Conservation (phyloP, 192 early-diverging fungal genomes). For the Backusella morwellensis region DNA sequence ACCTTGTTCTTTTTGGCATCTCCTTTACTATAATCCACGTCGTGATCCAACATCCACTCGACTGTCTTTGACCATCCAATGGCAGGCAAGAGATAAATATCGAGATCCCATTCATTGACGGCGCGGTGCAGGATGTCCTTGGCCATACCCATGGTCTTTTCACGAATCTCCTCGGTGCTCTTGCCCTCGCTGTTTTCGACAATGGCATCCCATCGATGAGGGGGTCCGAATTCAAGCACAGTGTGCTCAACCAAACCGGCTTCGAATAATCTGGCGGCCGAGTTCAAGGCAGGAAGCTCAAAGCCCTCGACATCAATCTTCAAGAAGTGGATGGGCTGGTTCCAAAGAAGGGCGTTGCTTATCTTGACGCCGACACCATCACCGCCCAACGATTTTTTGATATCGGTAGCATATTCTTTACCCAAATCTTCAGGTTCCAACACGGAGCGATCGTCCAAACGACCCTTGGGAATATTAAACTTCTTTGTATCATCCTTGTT, state of each 20-base stretch:
- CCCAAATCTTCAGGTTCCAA: slow-evolving; percentile 21
- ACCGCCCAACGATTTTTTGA: slow-evolving; percentile 15
- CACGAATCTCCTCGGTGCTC: slow-evolving; percentile 6
- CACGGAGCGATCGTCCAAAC: neutral
- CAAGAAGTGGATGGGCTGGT: slow-evolving; percentile 35
- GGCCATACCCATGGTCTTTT: slow-evolving; percentile 10
- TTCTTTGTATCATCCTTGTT: neutral
- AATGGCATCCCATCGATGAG: slow-evolving; percentile 32
- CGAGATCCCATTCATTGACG: slow-evolving; percentile 23
- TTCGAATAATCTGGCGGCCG: slow-evolving; percentile 28
- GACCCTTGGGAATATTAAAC: neutral
- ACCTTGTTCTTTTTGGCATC: slow-evolving; percentile 5
- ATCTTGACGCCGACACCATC: neutral
- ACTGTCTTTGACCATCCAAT: slow-evolving; percentile 28
- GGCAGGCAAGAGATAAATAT: slow-evolving; percentile 33
- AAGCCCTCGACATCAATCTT: slow-evolving; percentile 42
- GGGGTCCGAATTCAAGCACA: slow-evolving; percentile 38
- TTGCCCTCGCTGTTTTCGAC: slow-evolving; percentile 18
- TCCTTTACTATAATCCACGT: neutral
- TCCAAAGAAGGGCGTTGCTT: slow-evolving; percentile 7
- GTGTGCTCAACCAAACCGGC: slow-evolving; percentile 23
- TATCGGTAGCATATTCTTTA: slow-evolving; percentile 17
- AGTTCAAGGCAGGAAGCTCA: slow-evolving; percentile 30
- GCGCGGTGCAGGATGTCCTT: slow-evolving; percentile 21
- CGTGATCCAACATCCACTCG: slow-evolving; percentile 18